Conservation (phyloP, 148 eudicot genomes). For the Arbutus unedo region DNA sequence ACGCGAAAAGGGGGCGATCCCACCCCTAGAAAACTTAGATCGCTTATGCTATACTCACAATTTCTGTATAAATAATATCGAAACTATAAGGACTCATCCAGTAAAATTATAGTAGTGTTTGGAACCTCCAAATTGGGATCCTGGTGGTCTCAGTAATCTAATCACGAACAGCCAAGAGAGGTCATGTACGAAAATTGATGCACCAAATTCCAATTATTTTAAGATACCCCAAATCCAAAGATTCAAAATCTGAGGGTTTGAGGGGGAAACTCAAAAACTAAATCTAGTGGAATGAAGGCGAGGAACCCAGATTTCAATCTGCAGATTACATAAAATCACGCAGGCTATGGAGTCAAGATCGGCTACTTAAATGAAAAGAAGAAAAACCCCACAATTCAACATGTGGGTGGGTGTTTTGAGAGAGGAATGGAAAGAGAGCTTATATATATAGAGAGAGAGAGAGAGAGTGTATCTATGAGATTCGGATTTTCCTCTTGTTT, state of each 20-base stretch:
- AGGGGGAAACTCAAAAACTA: not conserved
- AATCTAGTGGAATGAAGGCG: slow-evolving; percentile 4
- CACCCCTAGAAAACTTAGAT: not conserved
- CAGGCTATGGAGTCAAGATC: slow-evolving; percentile 26
- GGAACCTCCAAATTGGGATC: not conserved
- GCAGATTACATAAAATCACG: slow-evolving; percentile 28
- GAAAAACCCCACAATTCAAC: slow-evolving; percentile 22
- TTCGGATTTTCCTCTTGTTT: slow-evolving; percentile 33
- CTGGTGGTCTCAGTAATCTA: slow-evolving; percentile 23
- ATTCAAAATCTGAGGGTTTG: slow-evolving; percentile 15
- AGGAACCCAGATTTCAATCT: slow-evolving; percentile 16
- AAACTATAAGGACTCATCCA: not conserved
- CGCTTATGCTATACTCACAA: not conserved
- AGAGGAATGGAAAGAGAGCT: slow-evolving; percentile 6
- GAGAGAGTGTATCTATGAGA: slow-evolving; percentile 20
- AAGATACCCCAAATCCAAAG: not conserved
- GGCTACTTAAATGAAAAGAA: slow-evolving; percentile 25
- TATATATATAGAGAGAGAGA: not conserved
- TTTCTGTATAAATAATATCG: not conserved
- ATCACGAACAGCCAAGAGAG: slow-evolving; percentile 2
- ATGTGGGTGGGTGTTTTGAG: not conserved
- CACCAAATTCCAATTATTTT: slow-evolving; percentile 15
- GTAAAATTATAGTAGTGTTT: not conserved
- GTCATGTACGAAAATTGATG: slow-evolving; percentile 4
- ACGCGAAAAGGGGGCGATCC: not conserved